Base-by-base conservation (phyloP, 2,329 filamentous ascomycete species). In the Penicillium nordicum region DNA sequence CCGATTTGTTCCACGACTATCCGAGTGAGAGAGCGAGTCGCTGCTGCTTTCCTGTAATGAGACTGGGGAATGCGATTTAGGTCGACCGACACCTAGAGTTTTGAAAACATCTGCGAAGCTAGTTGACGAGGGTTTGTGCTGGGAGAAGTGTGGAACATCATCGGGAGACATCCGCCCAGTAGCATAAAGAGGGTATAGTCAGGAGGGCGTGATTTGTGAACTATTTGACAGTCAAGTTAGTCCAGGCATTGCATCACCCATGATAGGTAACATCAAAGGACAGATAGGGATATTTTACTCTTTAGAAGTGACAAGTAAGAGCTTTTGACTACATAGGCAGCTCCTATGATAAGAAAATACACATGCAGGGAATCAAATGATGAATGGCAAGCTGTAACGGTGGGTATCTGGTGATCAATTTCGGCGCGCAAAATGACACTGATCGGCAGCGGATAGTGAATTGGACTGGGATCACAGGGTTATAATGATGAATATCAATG, bases 41-140 rank as follows among this genome's bases (percentile, higher is more conserved):
- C 64, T 68, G 53, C 58, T 63, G 55, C 57, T 72, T 45, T 71
- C 70, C 40, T 65, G 65, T 38, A 66, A 51, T 30, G 71, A 72
- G 23, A 73, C 61, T 7, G 72, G 69, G 10, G 74, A 74, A 51
- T 71, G 68, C 27, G 72, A 73, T 67, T 74, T 75, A 8, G 73
- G 67, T 56, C 73, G 72, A 47, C 67, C 67, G 50, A 71, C 68
- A 56, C 70, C 71, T 76, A 77, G 52, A 40, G 74, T 74, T 61
- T 75, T 75, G 61, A 76, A 75, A 37, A 77, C 75, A 70, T 76
- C 74, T 55, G 73, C 72, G 59, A 76, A 72, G 57, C 66, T 74
- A 30, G 72, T 72, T 53, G 74, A 68, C 53, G 73, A 68, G 44
- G 69, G 59, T 62, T 74, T 74, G 56, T 69, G 65, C 57, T 71